Evolutionary conservation across 2,329 filamentous ascomycete species (phyloP).

Genomic region (Cercospora canescens): DNA sequence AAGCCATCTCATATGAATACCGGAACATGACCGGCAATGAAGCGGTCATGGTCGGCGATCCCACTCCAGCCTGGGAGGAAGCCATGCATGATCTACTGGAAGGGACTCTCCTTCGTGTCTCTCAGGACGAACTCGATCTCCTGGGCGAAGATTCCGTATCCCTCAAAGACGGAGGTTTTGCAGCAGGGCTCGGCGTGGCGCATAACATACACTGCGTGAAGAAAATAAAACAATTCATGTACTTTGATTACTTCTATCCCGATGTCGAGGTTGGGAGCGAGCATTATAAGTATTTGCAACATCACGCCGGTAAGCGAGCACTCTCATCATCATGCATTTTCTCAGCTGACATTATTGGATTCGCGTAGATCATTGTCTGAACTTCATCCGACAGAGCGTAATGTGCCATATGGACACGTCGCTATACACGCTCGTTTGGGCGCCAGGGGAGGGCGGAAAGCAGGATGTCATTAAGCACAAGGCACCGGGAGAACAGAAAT

Average conservation of each 20-base stretch:
- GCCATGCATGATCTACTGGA: constrained; percentile 14
- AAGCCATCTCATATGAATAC: constrained; percentile 16
- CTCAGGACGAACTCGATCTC: constrained; percentile 11
- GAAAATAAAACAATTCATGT: constrained; percentile 18
- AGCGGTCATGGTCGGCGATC: constrained; percentile 13
- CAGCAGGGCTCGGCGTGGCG: constrained; percentile 13
- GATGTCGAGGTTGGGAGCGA: constrained; percentile 6
- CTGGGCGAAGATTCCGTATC: constrained; percentile 7
- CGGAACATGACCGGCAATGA: constrained; percentile 13
- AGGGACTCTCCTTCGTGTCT: constrained; percentile 12
- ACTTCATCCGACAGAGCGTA: constrained; percentile 15
- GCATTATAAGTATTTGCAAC: constrained; percentile 11
- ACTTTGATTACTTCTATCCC: constrained; percentile 16
- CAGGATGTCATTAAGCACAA: constrained; percentile 8
- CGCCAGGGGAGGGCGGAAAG: constrained; percentile 4
- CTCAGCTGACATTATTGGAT: background rate
- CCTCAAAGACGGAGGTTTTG: constrained; percentile 13
- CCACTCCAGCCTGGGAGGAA: constrained; percentile 12
- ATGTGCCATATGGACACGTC: constrained; percentile 20
- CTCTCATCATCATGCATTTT: background rate
- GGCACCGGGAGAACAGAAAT: constrained; percentile 9
- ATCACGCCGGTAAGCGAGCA: constrained; percentile 11
- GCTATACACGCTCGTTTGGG: constrained; percentile 17
- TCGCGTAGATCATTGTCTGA: constrained; percentile 19
- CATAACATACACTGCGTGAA: constrained; percentile 21